A percentile compares a stretch with the other conserved stretches of the same genome.
Conservation (phyloP, 345 rosid species). For the Anastatica hierochuntica region DNA sequence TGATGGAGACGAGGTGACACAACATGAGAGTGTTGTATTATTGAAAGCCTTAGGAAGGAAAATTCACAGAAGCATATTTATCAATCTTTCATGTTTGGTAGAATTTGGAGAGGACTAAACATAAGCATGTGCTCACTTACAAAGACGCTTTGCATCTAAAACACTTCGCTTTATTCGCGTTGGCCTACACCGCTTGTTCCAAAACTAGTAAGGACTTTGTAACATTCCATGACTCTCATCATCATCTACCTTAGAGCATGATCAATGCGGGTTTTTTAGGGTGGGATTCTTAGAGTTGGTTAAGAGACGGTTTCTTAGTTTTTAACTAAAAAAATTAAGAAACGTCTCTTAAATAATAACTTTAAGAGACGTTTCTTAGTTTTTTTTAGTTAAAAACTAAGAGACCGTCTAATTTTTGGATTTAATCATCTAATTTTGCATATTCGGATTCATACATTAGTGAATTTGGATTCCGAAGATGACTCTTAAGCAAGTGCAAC, state of each 20-base stretch:
- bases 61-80: constrained; percentile 13
- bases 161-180: constrained; percentile 10
- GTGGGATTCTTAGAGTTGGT: too few species aligned
- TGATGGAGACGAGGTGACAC: constrained; percentile 20
- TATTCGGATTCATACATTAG: constrained; percentile 15
- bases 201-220: constrained; percentile 16
- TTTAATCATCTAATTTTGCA: background rate
- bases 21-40: constrained; percentile 21
- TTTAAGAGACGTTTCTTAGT: too few species aligned
- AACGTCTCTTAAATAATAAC: too few species aligned
- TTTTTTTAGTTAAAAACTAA: too few species aligned
- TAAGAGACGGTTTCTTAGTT: too few species aligned
- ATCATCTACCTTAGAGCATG: constrained; percentile 6
- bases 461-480: background rate
- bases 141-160: constrained; percentile 5
- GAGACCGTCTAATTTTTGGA: too few species aligned
- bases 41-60: constrained; percentile 13
- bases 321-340: too few species aligned
- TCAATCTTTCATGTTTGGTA: constrained; percentile 23
- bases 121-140: constrained; percentile 25
- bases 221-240: constrained; percentile 12
- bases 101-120: constrained; percentile 27
- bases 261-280: too few species aligned
- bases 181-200: constrained; percentile 25
- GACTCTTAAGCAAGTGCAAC: constrained; percentile 12